Conservation (phyloP, 495 filamentous ascomycete species). For the Hypoxylon lienhwacheense region DNA sequence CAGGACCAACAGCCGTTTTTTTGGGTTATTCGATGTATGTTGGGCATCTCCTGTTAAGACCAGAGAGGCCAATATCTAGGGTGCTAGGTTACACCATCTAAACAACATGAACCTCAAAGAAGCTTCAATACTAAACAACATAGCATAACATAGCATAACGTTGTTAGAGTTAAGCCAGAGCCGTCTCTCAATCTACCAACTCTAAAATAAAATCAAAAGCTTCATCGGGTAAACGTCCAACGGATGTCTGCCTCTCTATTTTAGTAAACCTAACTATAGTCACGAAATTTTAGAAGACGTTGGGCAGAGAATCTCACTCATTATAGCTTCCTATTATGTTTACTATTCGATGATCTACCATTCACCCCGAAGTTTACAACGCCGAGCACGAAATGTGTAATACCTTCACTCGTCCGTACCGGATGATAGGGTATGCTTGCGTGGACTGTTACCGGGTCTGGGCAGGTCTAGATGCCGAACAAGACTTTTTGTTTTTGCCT, state of each 20-base stretch:
- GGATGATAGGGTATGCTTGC: constrained; percentile 2
- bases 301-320: no score
- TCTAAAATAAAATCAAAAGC: no score
- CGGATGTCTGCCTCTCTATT: constrained; percentile 11
- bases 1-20: no score
- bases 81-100: neutral
- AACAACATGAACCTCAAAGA: neutral
- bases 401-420: constrained; percentile 16
- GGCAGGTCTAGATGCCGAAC: constrained; percentile 23
- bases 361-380: constrained; percentile 3
- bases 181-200: constrained; percentile 18
- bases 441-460: constrained; percentile 20
- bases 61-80: neutral
- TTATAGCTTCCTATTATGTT: no score
- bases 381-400: constrained; percentile 8
- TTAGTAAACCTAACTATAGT: constrained; percentile 17
- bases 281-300: no score
- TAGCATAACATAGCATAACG: no score
- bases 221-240: constrained; percentile 20
- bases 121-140: neutral
- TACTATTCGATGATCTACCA: constrained; percentile 7
- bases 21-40: no score
- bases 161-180: constrained; percentile 14
- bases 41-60: no score
- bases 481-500: constrained; percentile 13